phyloP scores from a whole-genome alignment of 2,329 filamentous ascomycete genomes.

The Aphanocladium album region DNA sequence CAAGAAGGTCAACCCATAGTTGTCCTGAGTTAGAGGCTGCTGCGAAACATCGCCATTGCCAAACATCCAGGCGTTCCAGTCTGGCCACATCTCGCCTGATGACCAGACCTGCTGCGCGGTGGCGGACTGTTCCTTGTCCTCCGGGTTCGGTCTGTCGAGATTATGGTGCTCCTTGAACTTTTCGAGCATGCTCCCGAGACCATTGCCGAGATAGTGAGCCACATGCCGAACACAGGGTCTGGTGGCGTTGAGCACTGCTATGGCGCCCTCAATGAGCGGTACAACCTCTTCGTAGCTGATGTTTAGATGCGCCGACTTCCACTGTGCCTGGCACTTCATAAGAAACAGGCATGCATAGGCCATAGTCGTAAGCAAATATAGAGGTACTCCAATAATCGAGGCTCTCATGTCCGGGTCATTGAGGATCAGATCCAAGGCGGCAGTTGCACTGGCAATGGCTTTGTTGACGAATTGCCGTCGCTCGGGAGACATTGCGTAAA shows the following conservation, averaged over 20 bases:
- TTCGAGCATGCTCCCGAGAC: slow-evolving; percentile 25
- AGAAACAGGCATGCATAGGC: slow-evolving; percentile 29
- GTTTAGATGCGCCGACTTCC: slow-evolving; percentile 23
- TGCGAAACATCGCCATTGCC: slow-evolving; percentile 18
- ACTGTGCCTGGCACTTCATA: slow-evolving; percentile 28
- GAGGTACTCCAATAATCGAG: slow-evolving; percentile 26
- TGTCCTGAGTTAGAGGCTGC: slow-evolving; percentile 19
- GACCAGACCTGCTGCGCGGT: slow-evolving; percentile 13
- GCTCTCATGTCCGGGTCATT: slow-evolving; percentile 26
- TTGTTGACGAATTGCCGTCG: slow-evolving; percentile 38
- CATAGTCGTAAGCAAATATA: slow-evolving; percentile 29
- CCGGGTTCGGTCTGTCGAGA: slow-evolving; percentile 1
- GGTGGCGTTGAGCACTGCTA: slow-evolving; percentile 22
- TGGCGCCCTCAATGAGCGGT: slow-evolving; percentile 21
- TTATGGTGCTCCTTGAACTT: slow-evolving; percentile 22
- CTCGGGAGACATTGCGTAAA: slow-evolving; percentile 39
- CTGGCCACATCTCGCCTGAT: slow-evolving; percentile 10
- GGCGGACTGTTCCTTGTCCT: slow-evolving; percentile 13
- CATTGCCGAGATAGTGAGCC: slow-evolving; percentile 25
- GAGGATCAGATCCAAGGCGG: slow-evolving; percentile 25
- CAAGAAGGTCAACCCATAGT: slow-evolving; percentile 21
- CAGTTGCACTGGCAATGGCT: slow-evolving; percentile 32
- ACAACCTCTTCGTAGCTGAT: slow-evolving; percentile 28
- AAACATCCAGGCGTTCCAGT: slow-evolving; percentile 26
- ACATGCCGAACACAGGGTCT: slow-evolving; percentile 24